These are phyloP conservation scores for Tieghemostelium lacteum DNA, from an alignment of 78 protist species.

Conservation along the genomic window DNA sequence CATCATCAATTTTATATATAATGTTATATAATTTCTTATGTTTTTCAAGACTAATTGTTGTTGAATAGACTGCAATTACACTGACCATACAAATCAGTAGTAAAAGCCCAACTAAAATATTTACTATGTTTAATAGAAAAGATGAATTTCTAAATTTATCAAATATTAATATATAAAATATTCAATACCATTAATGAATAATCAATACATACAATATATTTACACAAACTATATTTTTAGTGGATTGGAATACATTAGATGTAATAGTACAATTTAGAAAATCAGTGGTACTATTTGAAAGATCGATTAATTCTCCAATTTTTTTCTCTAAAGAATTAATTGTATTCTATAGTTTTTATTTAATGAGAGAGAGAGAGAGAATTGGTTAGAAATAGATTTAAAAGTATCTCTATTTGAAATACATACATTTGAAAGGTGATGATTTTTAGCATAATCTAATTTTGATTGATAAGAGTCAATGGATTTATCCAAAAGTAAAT, in stretches of 20 bases:
- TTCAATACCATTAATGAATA: too few relatives aligned
- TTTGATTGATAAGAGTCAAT: neutral
- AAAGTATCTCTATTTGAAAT: too few relatives aligned
- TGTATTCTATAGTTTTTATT: too few relatives aligned
- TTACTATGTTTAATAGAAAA: too few relatives aligned
- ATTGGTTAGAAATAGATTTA: neutral
- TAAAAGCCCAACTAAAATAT: too few relatives aligned
- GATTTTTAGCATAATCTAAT: neutral
- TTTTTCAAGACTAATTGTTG: too few relatives aligned
- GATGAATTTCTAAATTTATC: too few relatives aligned
- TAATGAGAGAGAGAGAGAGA: neutral
- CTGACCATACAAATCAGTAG: too few relatives aligned
- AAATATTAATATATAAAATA: too few relatives aligned
- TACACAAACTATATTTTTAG: slow-evolving; percentile 42
- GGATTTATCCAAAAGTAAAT: neutral
- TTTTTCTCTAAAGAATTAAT: neutral
- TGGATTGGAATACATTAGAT: slow-evolving; percentile 14
- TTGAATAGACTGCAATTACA: too few relatives aligned
- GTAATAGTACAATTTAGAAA: slow-evolving; percentile 63
- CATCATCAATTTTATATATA: too few relatives aligned
- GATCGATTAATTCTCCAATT: neutral
- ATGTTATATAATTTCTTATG: too few relatives aligned
- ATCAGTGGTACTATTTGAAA: slow-evolving; percentile 21
- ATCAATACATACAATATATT: slow-evolving; percentile 58
- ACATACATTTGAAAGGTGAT: slow-evolving; percentile 2